These are phyloP conservation scores for Fraxinus platypoda DNA, from an alignment of 305 asterid genomes.

Conservation along the genomic window DNA sequence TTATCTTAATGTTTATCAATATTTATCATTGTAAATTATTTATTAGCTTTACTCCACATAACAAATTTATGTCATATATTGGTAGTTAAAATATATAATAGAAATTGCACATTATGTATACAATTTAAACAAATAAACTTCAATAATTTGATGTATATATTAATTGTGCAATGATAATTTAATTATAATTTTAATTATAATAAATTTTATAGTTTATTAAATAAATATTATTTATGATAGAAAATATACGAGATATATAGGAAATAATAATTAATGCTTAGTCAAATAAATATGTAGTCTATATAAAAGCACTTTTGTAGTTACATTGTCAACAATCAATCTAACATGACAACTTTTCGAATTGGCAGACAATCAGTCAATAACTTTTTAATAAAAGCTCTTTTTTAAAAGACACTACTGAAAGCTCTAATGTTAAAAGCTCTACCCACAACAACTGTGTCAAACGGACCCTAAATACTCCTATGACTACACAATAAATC, in stretches of 20 bases:
- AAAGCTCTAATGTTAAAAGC: not conserved
- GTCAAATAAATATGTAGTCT: not conserved
- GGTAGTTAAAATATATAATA: not conserved
- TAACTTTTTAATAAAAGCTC: not conserved
- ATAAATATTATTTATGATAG: not conserved
- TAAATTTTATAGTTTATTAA: not conserved
- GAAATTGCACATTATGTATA: not conserved
- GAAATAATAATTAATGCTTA: not conserved
- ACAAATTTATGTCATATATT: not conserved
- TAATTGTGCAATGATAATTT: not conserved
- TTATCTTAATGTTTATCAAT: not conserved
- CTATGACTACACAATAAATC: not conserved
- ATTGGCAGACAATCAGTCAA: not conserved
- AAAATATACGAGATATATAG: not conserved
- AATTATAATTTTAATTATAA: not conserved
- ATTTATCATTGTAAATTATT: not conserved
- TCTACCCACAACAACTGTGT: not conserved
- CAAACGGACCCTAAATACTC: not conserved
- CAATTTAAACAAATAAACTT: not conserved
- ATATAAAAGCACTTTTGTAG: not conserved
- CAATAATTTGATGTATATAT: not conserved
- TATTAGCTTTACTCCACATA: not conserved
- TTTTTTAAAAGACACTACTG: not conserved
- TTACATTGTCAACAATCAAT: not conserved
- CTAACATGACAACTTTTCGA: not conserved